Base-by-base conservation (phyloP, 176 grass and related monocot species). In the Aechmea fasciata region DNA sequence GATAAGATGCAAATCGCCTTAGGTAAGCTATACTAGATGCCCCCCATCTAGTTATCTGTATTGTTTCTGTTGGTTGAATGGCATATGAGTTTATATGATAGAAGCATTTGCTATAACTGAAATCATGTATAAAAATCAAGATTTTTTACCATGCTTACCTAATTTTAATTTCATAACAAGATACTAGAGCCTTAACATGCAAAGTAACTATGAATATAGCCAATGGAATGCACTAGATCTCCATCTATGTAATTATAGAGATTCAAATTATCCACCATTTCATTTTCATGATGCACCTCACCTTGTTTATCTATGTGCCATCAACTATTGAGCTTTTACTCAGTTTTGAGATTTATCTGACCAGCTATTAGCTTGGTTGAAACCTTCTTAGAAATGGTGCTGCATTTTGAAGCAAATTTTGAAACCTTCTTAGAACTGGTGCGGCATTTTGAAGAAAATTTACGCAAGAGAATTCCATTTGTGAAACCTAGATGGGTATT, bases 1-100 rank as follows among this genome's bases (percentile, higher is more conserved):
- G 94, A 97, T 81, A 93, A 93, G 79, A 85, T 93, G 86, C 75
- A 85, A 72, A 87, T 97, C 64, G 87, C 89, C 48, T 80, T 99
- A 65, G 87, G 89, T 93, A 82, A 75, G 52, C 29, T 62, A 41
- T 41, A 7, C 33, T 41, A 41, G 33, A 41, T 41, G 33, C 33
- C 33, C 33, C 33, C 33, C 33, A 41, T 41, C 4, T 4, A 41
- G 33, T 41, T 41, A 10, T 17, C 20, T 61, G 7, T 1, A 7
- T 61, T 61, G 55, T 22, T 9, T 18, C 55, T 18, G 15, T 18
- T 4, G 10, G 14, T 13, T 57, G 53, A 13, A 13, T 57, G 14
- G 53, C 52, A 57, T 57, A n/a, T 17, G 52, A 57, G 17, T 57
- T 15, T n/a, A 57, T 15, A 59, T 10, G 54, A 59, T 59, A 55